Conservation (phyloP, 495 filamentous ascomycete genomes). For the Amniculicola lignicola region DNA sequence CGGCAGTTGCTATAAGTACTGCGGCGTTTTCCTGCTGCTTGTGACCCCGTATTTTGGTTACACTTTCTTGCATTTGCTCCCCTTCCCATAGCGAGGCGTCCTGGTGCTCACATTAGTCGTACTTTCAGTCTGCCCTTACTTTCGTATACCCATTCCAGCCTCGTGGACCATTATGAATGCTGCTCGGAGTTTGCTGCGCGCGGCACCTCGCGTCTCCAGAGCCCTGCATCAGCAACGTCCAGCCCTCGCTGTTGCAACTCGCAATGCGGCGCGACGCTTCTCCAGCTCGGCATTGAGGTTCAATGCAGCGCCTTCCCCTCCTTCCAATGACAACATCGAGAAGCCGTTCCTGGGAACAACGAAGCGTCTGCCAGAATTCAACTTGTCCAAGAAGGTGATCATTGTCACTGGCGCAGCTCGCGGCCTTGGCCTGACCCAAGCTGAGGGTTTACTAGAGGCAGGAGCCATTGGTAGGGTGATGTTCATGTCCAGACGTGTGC, state of each 20-base stretch:
- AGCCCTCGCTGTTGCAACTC: not conserved
- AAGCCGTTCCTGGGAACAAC: constrained; percentile 10
- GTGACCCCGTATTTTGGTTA: no score
- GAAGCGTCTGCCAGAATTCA: constrained; percentile 67
- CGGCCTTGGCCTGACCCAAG: constrained; percentile 74
- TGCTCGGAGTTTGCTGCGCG: not conserved
- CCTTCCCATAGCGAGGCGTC: constrained; percentile 1
- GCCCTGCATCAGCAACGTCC: not conserved
- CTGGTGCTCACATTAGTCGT: not conserved
- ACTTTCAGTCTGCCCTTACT: not conserved
- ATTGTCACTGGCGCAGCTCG: constrained; percentile 75
- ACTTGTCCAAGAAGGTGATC: constrained; percentile 70
- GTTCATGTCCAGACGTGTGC: not conserved
- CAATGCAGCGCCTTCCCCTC: constrained; percentile 1
- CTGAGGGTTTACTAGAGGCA: constrained; percentile 75
- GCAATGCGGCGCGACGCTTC: not conserved
- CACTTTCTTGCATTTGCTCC: not conserved
- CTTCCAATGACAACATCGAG: not conserved
- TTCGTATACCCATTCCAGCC: not conserved
- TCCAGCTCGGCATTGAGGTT: not conserved
- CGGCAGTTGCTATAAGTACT: not conserved
- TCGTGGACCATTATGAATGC: not conserved
- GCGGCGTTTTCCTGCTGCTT: no score
- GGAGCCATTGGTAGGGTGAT: constrained; percentile 58
- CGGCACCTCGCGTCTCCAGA: not conserved